phyloP scores from a whole-genome alignment of 768 basidiomycete genomes.

The Termitomyces sp. region DNA sequence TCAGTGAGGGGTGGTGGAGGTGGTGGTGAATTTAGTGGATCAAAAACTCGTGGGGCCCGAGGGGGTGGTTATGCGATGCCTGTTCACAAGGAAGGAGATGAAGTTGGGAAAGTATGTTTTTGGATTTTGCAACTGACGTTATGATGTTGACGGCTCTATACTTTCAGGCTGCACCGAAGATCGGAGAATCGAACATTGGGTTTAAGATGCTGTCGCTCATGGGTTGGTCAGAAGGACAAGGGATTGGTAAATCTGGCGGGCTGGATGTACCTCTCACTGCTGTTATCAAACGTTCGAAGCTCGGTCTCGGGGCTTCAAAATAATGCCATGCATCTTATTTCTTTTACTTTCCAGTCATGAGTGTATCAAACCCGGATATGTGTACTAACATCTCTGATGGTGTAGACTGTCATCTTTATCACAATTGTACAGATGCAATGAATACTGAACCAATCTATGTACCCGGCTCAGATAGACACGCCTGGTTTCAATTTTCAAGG shows the following conservation, averaged over 20 bases:
- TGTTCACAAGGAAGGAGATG: slow-evolving; percentile 75
- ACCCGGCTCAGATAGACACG: too few relatives aligned
- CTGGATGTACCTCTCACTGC: slow-evolving; percentile 76
- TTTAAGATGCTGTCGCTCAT: slow-evolving; percentile 84
- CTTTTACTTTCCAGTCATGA: not conserved
- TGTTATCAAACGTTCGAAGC: slow-evolving; percentile 81
- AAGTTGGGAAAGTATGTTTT: slow-evolving; percentile 65
- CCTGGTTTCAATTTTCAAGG: too few relatives aligned
- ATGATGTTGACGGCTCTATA: not conserved
- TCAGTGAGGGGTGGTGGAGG: slow-evolving; percentile 27
- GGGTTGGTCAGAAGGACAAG: slow-evolving; percentile 86
- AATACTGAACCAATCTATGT: not conserved
- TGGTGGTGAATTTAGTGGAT: slow-evolving; percentile 30
- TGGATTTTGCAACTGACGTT: not conserved
- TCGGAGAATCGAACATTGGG: slow-evolving; percentile 75
- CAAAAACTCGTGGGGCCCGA: slow-evolving; percentile 24
- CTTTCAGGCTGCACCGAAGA: slow-evolving; percentile 70
- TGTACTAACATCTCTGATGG: not conserved
- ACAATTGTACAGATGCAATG: not conserved
- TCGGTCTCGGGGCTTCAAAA: slow-evolving; percentile 70
- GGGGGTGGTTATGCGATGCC: slow-evolving; percentile 25
- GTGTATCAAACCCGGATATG: not conserved
- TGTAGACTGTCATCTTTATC: not conserved
- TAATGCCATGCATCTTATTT: slow-evolving; percentile 12
- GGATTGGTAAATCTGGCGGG: slow-evolving; percentile 65